These are phyloP conservation scores for Leptographium lundbergii DNA, from an alignment of 2,329 filamentous ascomycete genomes.

Conservation along the genomic window DNA sequence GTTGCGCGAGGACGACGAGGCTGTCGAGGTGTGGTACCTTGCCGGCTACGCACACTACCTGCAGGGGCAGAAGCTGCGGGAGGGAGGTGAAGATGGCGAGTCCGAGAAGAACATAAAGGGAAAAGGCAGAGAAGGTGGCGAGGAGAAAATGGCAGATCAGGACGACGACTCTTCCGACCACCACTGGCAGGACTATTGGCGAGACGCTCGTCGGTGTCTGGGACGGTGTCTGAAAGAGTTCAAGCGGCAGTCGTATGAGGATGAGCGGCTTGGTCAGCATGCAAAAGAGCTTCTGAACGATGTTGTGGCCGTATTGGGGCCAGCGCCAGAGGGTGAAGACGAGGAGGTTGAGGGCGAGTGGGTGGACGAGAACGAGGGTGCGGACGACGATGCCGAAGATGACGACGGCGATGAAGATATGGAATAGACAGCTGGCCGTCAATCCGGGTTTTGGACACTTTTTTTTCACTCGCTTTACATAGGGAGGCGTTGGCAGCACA, in stretches of 20 bases:
- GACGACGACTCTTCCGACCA: background rate
- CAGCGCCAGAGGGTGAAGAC: slow-evolving; percentile 33
- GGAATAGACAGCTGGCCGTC: background rate
- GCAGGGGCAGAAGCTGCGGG: slow-evolving; percentile 55
- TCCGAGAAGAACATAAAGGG: slow-evolving; percentile 10
- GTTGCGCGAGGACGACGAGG: slow-evolving; percentile 79
- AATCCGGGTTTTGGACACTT: background rate
- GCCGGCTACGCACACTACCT: slow-evolving; percentile 89
- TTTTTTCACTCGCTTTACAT: background rate
- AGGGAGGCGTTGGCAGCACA: background rate
- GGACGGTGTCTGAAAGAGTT: slow-evolving; percentile 73
- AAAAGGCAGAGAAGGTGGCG: slow-evolving; percentile 17
- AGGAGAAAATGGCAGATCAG: slow-evolving; percentile 8
- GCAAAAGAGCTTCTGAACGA: slow-evolving; percentile 55
- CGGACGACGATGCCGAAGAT: slow-evolving; percentile 34
- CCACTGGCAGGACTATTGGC: slow-evolving; percentile 50
- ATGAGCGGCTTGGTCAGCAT: slow-evolving; percentile 64
- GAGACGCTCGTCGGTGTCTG: slow-evolving; percentile 71
- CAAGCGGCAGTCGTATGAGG: slow-evolving; percentile 68
- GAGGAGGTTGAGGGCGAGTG: slow-evolving; percentile 40
- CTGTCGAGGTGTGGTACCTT: slow-evolving; percentile 93
- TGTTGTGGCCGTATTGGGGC: slow-evolving; percentile 53
- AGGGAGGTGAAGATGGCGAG: slow-evolving; percentile 16
- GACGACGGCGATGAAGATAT: slow-evolving; percentile 39
- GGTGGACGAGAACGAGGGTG: slow-evolving; percentile 38